Evolutionary conservation across 768 basidiomycete genomes (phyloP), one percentile per base, ranked within the genome.

Genomic region (Russula sp.): DNA sequence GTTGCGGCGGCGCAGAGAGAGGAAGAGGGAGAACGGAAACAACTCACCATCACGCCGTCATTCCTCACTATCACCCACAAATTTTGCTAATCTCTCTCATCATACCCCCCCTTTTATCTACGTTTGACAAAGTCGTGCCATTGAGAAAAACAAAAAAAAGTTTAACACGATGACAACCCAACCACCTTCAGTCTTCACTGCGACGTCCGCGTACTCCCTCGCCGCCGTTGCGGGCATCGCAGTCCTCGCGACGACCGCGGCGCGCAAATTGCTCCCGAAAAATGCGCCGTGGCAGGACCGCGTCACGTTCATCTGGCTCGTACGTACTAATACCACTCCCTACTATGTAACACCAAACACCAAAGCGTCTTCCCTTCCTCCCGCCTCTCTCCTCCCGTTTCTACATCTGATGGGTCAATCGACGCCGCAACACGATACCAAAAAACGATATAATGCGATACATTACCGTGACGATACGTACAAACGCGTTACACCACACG

Each of bases 231-330:
- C 77, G 0, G 71, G 67, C 2, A 70, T 87, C 7, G 83, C 75
- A 1, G 25, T 82, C 22, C 54, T 81, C 47, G 87, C 87, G 2
- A 79, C 78, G 46, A 58, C 74, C n/a, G 81, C 77, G 0, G 76
- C 86, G 1, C 81, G 81, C 38, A 58, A 69, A n/a, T 74, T 86
- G 18, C 75, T 91, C 9, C 85, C 88, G 1, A 84, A 82, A 70
- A 79, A 82, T 58, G 83, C 83, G 25, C 75, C 78, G 29, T 81
- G 80, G 79, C 81, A 83, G 65, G 88, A 91, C 69, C 76, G 75
- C 60, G 82, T 79, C 64, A 83, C 87, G 10, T 92, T 90, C 73
- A 81, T 90, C 51, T 91, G 90, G 90, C 76, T 91, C 67, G 88
- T 88, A 67, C 68, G 81, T 75, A 5, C 32, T 11, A 13, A 5